Percentiles rank a stretch among this genome's conserved stretches.
These are phyloP conservation scores for Suhomyces pyralidae DNA, from an alignment of 805 yeast genomes.

Conservation along the genomic window DNA sequence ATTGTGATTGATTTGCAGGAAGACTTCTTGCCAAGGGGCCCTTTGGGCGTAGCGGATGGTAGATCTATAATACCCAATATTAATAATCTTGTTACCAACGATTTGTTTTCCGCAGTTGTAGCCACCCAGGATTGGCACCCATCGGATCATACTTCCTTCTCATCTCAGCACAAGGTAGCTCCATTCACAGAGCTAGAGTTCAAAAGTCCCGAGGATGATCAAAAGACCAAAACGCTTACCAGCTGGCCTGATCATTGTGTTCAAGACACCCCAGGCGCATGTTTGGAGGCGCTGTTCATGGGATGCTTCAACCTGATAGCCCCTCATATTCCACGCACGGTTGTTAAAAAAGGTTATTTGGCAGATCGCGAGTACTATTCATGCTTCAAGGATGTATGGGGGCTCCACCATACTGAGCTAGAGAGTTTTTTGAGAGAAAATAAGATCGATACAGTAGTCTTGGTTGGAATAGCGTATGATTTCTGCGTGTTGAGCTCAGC, in stretches of 20 bases:
- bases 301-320: slow-evolving; percentile 27
- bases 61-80: slow-evolving; percentile 54
- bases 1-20: slow-evolving; percentile 79
- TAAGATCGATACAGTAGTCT: slow-evolving; percentile 56
- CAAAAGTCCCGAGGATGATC: slow-evolving; percentile 45
- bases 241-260: slow-evolving; percentile 95
- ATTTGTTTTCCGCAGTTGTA: slow-evolving; percentile 40
- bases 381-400: slow-evolving; percentile 81
- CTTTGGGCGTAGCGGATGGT: slow-evolving; percentile 72
- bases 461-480: slow-evolving; percentile 85
- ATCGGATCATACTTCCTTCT: slow-evolving; percentile 72
- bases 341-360: slow-evolving; percentile 69
- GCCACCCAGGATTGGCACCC: slow-evolving; percentile 94
- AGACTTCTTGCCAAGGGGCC: slow-evolving; percentile 76
- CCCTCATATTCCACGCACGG: slow-evolving; percentile 28
- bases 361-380: slow-evolving; percentile 82
- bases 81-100: slow-evolving; percentile 40
- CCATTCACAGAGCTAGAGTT: slow-evolving; percentile 54
- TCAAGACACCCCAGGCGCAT: slow-evolving; percentile 65
- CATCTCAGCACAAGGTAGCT: slow-evolving; percentile 52
- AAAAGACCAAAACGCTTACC: slow-evolving; percentile 34
- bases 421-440: slow-evolving; percentile 43
- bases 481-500: slow-evolving; percentile 82
- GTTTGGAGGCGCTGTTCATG: slow-evolving; percentile 51
- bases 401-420: slow-evolving; percentile 65